Evolutionary conservation across 129 eudicot genomes (phyloP), one percentile per base, ranked within the genome.

Genomic region (Dittrichia graveolens): DNA sequence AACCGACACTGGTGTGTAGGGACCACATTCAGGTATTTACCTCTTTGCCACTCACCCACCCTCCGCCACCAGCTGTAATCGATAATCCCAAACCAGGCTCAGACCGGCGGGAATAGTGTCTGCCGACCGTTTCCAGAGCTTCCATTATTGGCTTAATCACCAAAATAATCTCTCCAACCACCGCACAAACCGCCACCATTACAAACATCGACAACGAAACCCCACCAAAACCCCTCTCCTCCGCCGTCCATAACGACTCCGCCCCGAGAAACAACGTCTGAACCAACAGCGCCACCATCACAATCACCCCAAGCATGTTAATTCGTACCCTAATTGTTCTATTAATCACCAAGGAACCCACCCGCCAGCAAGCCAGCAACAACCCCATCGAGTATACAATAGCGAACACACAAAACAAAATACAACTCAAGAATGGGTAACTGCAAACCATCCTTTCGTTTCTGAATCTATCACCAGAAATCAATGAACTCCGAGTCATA

Each of bases 111-210:
- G 40, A 31, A 73, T 13, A 76, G 8, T 73, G 68, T 3, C 72
- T 52, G 5, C 71, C 0, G 31, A 24, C 78, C 6, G 85, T 82
- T 3, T 76, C 82, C 8, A 91, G 52, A 3, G 97, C 88, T 16
- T 91, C 95, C 6, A 18, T 47, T 8, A 79, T 80, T 0, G 92
- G 97, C 80, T 65, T 88, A 52, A 88, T 67, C 55, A 91, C 88
- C 80, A 91, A 67, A 66, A 84, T 65, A 40, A 75, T 57, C 72
- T 83, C 83, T 69, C 81, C 88, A 7, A 86, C 80, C 5, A 73
- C 82, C 19, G 75, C 80, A 69, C 86, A 81, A 8, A 52, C 19
- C 13, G 86, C 79, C 37, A 82, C 82, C 2, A 61, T 57, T 0
- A 76, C 46, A 35, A 84, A 75, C 80, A 76, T 74, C 13, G 52